Evolutionary conservation across 306 rosid genomes (phyloP).

Genomic region (Hippophae tibetana): DNA sequence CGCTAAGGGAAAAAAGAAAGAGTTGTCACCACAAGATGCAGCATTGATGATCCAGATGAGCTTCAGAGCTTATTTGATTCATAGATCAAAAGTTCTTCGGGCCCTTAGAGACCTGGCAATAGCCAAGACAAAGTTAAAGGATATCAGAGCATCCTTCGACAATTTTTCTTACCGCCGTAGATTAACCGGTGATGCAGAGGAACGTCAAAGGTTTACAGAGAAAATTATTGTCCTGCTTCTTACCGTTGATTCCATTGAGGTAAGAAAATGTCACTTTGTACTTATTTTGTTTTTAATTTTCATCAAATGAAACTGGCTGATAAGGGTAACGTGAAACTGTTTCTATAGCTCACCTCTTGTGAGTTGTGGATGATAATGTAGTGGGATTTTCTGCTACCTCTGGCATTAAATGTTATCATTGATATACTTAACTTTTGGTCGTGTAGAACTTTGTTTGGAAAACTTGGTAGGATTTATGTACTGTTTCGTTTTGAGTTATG

Average conservation of each 20-base stretch:
- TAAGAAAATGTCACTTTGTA: constrained; percentile 3
- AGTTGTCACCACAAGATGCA: constrained; percentile 78
- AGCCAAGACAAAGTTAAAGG: constrained; percentile 80
- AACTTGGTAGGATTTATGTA: too few relatives aligned
- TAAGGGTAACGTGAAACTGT: too few relatives aligned
- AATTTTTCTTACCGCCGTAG: constrained; percentile 56
- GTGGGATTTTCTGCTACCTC: too few relatives aligned
- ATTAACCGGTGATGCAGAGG: constrained; percentile 52
- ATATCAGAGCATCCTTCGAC: constrained; percentile 60
- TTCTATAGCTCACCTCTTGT: too few relatives aligned
- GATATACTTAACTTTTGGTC: too few relatives aligned
- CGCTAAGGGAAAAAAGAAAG: constrained; percentile 70
- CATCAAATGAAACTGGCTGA: too few relatives aligned
- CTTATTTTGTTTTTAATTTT: too few relatives aligned
- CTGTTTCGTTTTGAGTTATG: too few relatives aligned
- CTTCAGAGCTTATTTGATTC: constrained; percentile 68
- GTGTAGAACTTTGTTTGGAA: too few relatives aligned
- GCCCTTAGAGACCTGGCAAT: constrained; percentile 72
- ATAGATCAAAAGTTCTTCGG: constrained; percentile 70
- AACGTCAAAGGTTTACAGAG: constrained; percentile 73
- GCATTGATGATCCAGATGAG: constrained; percentile 62
- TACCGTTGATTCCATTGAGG: constrained; percentile 89
- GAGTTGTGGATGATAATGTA: too few relatives aligned
- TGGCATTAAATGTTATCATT: too few relatives aligned
- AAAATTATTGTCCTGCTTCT: constrained; percentile 81